Evolutionary conservation across 2,329 filamentous ascomycete genomes (phyloP).

Genomic region (Grosmannia huntii): DNA sequence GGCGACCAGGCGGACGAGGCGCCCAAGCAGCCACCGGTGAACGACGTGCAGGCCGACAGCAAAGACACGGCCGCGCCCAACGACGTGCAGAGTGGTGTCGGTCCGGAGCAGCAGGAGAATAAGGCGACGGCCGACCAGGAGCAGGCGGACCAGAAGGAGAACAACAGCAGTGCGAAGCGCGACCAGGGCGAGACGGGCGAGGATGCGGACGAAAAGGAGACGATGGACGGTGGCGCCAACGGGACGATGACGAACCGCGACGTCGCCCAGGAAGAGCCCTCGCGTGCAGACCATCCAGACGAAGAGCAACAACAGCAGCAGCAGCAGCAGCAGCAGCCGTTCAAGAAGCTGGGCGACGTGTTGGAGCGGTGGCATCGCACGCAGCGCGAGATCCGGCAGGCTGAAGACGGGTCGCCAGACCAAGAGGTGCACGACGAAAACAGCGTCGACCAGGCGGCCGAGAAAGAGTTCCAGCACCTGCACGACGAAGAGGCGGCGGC

Average conservation of each 20-base stretch:
- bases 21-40: slow-evolving; percentile 17
- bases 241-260: slow-evolving; percentile 37
- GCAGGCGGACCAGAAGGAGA: slow-evolving; percentile 15
- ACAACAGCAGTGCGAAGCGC: slow-evolving; percentile 47
- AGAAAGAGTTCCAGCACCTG: slow-evolving; percentile 87
- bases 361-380: slow-evolving; percentile 87
- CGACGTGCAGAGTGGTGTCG: slow-evolving; percentile 50
- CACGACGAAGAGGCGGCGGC: slow-evolving; percentile 67
- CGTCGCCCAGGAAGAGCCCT: slow-evolving; percentile 15
- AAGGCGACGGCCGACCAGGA: slow-evolving; percentile 23
- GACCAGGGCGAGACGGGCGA: slow-evolving; percentile 56
- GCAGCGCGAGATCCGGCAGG: slow-evolving; percentile 65
- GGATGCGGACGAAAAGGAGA: slow-evolving; percentile 41
- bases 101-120: slow-evolving; percentile 49
- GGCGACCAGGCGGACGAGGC: slow-evolving; percentile 38
- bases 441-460: slow-evolving; percentile 54
- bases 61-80: slow-evolving; percentile 51
- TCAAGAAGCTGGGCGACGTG: slow-evolving; percentile 89
- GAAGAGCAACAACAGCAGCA: neutral
- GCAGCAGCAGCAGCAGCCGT: slow-evolving; percentile 46
- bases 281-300: slow-evolving; percentile 20
- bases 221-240: slow-evolving; percentile 49
- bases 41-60: slow-evolving; percentile 37
- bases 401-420: slow-evolving; percentile 36
- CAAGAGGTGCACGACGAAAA: slow-evolving; percentile 14